Base-by-base conservation (phyloP, 306 rosid genomes). In the Astragalus glycyphyllos region DNA sequence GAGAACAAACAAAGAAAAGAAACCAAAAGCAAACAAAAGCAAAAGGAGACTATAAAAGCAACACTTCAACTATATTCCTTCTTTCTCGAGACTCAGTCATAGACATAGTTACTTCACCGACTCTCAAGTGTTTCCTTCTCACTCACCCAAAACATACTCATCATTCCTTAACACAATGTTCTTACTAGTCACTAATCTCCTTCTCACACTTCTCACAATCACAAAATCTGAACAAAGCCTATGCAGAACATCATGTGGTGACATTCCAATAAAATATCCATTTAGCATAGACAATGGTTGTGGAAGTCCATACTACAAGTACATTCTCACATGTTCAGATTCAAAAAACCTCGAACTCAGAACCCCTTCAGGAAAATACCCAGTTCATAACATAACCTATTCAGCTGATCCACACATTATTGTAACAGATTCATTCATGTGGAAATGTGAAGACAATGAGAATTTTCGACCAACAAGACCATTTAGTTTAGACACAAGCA, bases 241-340 rank as follows among this genome's bases (percentile, higher is more conserved):
- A n/a, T 94, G 98, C 82, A 84, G 92, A 84, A 82, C 89, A n/a
- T 80, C 90, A 0, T 90, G 98, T 37, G 97, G 95, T 23, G 77
- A 76, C 74, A 86, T 90, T 46, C 85, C 91, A 1, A 90, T 94
- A 64, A 84, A 71, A 48, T 90, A 94, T 77, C 98, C 98, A 0
- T 94, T 94, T 5, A 88, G 97, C 62, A 84, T 94, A 7, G 98
- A 89, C 41, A 96, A 90, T 49, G 98, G 98, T 0, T 94, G 98
- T 38, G 98, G 98, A 69, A 94, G 96, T 80, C 88, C 96, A 1
- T 87, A 90, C 63, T 94, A 87, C 81, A 54, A 89, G 5, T 86
- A 83, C 91, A 82, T 87, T 17, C 80, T 94, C 0, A 49, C 47
- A n/a, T 94, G 98, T 84, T 79, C 97, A 1, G 71, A 76, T 3